Evolutionary conservation across 139 green algal species (phyloP).

Genomic region (Tetradesmus obliquus): DNA sequence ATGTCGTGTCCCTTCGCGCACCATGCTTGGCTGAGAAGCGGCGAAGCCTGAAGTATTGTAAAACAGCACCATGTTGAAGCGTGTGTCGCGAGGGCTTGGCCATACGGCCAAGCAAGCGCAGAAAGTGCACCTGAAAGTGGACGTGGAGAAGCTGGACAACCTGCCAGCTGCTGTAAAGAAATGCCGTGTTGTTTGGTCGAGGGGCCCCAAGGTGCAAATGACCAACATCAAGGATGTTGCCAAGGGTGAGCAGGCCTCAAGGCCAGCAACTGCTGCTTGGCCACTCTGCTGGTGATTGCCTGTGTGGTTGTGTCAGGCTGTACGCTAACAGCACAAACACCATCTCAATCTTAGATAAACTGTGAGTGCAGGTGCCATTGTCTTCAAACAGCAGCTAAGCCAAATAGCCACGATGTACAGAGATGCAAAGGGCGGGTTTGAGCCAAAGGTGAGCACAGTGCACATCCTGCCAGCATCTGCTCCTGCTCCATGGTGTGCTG

Average conservation of each 20-base stretch:
- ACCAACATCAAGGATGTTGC: conserved; percentile 60
- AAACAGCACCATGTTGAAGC: conserved; percentile 56
- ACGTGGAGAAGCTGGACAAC: conserved; percentile 62
- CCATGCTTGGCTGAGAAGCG: not conserved
- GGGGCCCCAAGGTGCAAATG: conserved; percentile 73
- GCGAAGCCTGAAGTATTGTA: not conserved
- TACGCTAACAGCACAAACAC: not conserved
- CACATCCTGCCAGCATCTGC: not conserved
- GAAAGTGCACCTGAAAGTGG: conserved; percentile 66
- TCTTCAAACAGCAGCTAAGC: conserved; percentile 69
- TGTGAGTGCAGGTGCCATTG: conserved; percentile 52
- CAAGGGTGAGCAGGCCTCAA: conserved; percentile 45
- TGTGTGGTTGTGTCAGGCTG: not conserved
- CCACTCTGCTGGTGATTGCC: not conserved
- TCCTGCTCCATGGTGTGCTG: too few relatives aligned
- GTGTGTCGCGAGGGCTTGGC: conserved; percentile 47
- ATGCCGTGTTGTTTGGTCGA: conserved; percentile 68
- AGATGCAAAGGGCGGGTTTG: conserved; percentile 52
- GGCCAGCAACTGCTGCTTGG: not conserved
- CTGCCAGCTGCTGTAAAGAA: conserved; percentile 58
- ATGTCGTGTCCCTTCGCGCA: not conserved
- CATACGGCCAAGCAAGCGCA: conserved; percentile 32
- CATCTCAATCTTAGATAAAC: not conserved
- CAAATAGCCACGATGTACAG: conserved; percentile 69
- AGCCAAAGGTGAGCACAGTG: conserved; percentile 60